Conservation (phyloP, 2,329 filamentous ascomycete genomes). For the Hymenoscyphus infarciens region DNA sequence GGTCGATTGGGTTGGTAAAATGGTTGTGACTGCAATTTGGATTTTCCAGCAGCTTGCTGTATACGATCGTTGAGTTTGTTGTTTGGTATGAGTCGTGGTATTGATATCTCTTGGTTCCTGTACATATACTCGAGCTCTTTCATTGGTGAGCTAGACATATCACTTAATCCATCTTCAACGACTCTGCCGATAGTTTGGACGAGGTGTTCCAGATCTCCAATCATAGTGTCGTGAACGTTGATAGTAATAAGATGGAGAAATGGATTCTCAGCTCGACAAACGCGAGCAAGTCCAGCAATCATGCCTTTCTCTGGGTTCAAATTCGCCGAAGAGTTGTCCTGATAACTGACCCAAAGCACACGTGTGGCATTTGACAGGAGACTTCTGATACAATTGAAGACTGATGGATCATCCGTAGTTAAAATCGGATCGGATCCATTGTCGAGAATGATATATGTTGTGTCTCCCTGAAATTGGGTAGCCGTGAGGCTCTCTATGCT, state of each 20-base stretch:
- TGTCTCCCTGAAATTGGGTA: background rate
- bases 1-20: constrained; percentile 7
- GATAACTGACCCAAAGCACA: constrained; percentile 9
- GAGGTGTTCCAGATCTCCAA: background rate
- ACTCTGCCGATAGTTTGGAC: background rate
- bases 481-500: background rate
- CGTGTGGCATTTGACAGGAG: background rate
- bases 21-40: constrained; percentile 3
- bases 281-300: constrained; percentile 13
- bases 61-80: constrained; percentile 22
- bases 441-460: constrained; percentile 5
- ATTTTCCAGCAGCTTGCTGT: constrained; percentile 17
- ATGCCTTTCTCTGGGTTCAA: constrained; percentile 18
- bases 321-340: background rate
- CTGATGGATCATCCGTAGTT: background rate
- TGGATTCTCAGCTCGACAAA: constrained; percentile 9
- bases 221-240: background rate
- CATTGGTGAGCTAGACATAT: background rate
- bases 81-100: constrained; percentile 11
- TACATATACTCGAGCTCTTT: constrained; percentile 12
- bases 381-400: background rate
- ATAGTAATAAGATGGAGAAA: background rate
- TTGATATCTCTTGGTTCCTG: constrained; percentile 7
- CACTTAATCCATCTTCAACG: background rate
- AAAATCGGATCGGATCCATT: constrained; percentile 1